Percentiles rank a stretch among this genome's conserved stretches.
Conservation (phyloP, 306 rosid species). For the Gynostemma pentaphyllum region DNA sequence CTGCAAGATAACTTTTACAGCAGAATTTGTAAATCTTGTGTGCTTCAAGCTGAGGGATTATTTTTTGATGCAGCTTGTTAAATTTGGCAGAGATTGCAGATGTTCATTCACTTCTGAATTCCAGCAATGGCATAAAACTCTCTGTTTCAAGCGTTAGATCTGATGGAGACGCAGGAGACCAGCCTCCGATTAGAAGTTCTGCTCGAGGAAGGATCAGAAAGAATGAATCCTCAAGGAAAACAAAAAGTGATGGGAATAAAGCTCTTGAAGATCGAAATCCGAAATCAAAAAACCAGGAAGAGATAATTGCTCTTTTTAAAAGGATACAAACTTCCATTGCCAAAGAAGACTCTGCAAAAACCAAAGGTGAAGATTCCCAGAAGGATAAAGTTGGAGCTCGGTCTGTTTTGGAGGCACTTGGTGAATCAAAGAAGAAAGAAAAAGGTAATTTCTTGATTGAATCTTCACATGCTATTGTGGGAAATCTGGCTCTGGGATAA, state of each 20-base stretch:
- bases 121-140: constrained; percentile 11
- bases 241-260: constrained; percentile 14
- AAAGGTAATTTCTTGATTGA: constrained; percentile 17
- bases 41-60: constrained; percentile 27
- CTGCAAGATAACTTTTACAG: neutral
- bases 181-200: constrained; percentile 19
- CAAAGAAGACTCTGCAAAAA: constrained; percentile 9
- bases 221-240: neutral
- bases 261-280: constrained; percentile 16
- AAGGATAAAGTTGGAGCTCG: constrained; percentile 13
- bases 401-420: constrained; percentile 31
- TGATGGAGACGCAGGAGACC: constrained; percentile 18
- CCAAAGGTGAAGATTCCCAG: constrained; percentile 15
- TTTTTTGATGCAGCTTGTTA: constrained; percentile 59
- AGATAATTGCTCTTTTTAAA: constrained; percentile 37
- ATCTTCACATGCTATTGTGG: neutral
- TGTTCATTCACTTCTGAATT: constrained; percentile 15
- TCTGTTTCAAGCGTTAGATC: constrained; percentile 18
- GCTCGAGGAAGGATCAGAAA: constrained; percentile 11
- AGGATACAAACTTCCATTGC: constrained; percentile 42
- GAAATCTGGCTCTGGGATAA: neutral
- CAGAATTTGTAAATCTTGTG: constrained; percentile 8
- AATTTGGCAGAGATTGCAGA: constrained; percentile 60
- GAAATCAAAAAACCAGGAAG: constrained; percentile 30
- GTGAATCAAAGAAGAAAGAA: constrained; percentile 22